Evolutionary conservation across 257 asterid genomes (phyloP).

Genomic region (Rehmannia glutinosa): DNA sequence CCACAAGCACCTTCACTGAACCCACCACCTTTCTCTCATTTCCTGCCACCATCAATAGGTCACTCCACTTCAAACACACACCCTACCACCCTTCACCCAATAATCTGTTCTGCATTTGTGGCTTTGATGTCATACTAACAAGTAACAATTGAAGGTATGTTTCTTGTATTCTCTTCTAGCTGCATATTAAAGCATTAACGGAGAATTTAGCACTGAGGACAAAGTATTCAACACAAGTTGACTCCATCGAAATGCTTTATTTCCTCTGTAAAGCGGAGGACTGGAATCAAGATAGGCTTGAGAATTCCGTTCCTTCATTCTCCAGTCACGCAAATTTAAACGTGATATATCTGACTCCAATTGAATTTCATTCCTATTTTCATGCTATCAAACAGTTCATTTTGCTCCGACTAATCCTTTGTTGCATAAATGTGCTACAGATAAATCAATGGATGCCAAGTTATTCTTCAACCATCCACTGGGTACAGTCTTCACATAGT

Average conservation of each 20-base stretch:
- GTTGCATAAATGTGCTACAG: not conserved
- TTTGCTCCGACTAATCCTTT: constrained; percentile 3
- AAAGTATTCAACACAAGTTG: no score
- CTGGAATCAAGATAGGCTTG: not conserved
- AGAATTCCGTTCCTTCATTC: not conserved
- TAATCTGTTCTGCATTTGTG: no score
- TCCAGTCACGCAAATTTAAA: not conserved
- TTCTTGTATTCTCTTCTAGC: no score
- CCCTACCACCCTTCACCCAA: no score
- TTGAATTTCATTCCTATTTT: not conserved
- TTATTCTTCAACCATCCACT: not conserved
- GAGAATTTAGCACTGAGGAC: no score
- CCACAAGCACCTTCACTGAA: no score
- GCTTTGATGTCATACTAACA: no score
- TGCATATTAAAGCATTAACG: no score
- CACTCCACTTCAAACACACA: no score
- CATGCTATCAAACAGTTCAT: not conserved
- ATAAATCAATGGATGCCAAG: not conserved
- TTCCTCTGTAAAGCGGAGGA: not conserved
- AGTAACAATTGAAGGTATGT: no score
- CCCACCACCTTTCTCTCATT: no score
- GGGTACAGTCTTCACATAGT: not conserved
- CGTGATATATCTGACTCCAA: not conserved
- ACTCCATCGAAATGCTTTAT: not conserved
- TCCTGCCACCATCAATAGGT: no score